Percentiles rank a stretch among this genome's conserved stretches.
Conservation (phyloP, 345 rosid species). For the Hibiscus syriacus region DNA sequence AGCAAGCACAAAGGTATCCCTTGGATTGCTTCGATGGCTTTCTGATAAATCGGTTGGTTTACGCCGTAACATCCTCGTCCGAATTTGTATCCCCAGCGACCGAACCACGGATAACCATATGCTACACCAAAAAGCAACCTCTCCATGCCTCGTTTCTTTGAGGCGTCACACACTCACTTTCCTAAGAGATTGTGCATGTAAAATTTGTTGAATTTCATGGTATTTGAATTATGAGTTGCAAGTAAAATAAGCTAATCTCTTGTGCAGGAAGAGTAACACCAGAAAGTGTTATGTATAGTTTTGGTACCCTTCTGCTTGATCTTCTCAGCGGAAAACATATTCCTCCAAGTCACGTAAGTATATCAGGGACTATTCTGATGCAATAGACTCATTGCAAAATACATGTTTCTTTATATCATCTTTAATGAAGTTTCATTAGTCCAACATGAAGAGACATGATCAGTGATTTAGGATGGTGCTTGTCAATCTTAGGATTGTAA, state of each 20-base stretch:
- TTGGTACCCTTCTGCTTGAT: conserved; percentile 90
- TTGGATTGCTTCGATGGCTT: too few species aligned
- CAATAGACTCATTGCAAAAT: background rate
- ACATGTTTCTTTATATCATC: background rate
- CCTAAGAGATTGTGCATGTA: conserved; percentile 26
- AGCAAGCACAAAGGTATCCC: too few species aligned
- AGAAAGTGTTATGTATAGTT: conserved; percentile 95
- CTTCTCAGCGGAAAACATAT: conserved; percentile 97
- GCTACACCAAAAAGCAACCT: too few species aligned
- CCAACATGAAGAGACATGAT: background rate
- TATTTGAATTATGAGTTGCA: too few species aligned
- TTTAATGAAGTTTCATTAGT: background rate
- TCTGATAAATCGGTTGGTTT: too few species aligned
- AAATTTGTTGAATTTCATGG: too few species aligned
- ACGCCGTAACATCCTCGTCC: too few species aligned
- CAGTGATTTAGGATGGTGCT: background rate
- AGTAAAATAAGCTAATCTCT: conserved; percentile 12
- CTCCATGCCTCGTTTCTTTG: conserved; percentile 75
- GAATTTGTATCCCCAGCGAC: too few species aligned
- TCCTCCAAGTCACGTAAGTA: conserved; percentile 89
- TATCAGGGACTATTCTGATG: background rate
- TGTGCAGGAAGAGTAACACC: conserved; percentile 76
- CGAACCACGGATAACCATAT: too few species aligned
- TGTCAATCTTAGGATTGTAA: background rate
- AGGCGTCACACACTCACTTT: conserved; percentile 64